Percentiles rank a stretch among this genome's conserved stretches.
These are phyloP conservation scores for Penicillium sp. DNA, from an alignment of 2,329 filamentous ascomycete species.

Conservation along the genomic window DNA sequence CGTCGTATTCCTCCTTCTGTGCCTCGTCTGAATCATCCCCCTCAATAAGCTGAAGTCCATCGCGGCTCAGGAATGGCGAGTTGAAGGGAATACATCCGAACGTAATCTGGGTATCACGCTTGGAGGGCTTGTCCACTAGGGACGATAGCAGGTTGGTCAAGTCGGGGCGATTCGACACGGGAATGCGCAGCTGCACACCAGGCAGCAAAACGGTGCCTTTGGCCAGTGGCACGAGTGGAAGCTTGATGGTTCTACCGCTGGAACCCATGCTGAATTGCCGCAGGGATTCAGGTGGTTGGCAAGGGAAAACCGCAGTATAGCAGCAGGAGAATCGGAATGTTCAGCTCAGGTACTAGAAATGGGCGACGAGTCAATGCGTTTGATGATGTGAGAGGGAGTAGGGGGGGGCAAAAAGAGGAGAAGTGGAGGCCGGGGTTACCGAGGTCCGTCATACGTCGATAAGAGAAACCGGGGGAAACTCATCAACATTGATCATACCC, in stretches of 20 bases:
- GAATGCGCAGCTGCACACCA: constrained; percentile 79
- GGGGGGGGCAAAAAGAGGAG: not conserved
- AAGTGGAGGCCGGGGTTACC: not conserved
- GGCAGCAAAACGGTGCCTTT: constrained; percentile 80
- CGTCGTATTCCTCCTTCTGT: constrained; percentile 46
- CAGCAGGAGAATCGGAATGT: not conserved
- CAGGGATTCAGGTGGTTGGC: constrained; percentile 5
- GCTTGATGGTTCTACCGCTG: constrained; percentile 40
- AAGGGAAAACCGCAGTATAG: constrained; percentile 5
- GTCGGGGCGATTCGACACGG: constrained; percentile 79
- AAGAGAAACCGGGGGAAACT: not conserved
- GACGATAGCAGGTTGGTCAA: constrained; percentile 83
- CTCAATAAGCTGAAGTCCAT: constrained; percentile 74
- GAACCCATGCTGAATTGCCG: constrained; percentile 34
- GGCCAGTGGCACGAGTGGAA: constrained; percentile 81
- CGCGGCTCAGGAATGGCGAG: constrained; percentile 69
- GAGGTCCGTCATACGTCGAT: not conserved
- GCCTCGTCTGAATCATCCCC: constrained; percentile 55
- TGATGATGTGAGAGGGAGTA: not conserved
- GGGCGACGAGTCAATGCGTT: not conserved
- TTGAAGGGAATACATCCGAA: constrained; percentile 85
- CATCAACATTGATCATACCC: not conserved
- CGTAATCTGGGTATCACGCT: constrained; percentile 66
- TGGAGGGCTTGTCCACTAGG: constrained; percentile 71
- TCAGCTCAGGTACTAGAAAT: too few relatives aligned